These are phyloP conservation scores for Carpinus fangiana DNA, from an alignment of 306 rosid species.

Conservation along the genomic window DNA sequence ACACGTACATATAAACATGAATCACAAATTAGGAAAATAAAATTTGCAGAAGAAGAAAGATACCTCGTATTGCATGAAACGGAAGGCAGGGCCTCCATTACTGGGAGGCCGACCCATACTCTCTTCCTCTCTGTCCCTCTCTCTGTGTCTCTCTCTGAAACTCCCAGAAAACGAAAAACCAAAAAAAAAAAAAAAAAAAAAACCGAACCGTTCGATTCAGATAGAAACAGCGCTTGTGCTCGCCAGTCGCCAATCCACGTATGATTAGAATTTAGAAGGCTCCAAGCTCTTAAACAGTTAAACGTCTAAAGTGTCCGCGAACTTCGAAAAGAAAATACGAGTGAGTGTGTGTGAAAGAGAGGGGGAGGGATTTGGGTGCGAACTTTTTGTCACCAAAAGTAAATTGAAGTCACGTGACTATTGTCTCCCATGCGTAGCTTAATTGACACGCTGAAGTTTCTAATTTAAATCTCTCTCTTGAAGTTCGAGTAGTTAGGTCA, in stretches of 20 bases:
- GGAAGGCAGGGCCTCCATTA: conserved; percentile 96
- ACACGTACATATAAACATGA: not conserved
- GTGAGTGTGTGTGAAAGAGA: not conserved
- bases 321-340: not conserved
- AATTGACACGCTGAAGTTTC: too few relatives aligned
- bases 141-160: conserved; percentile 9
- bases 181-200: not conserved
- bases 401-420: not conserved
- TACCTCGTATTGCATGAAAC: conserved; percentile 82
- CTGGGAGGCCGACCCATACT: conserved; percentile 95
- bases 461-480: too few relatives aligned
- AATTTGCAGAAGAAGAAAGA: conserved; percentile 10
- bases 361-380: conserved; percentile 4
- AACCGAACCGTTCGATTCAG: not conserved
- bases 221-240: not conserved
- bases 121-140: not conserved
- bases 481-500: too few relatives aligned
- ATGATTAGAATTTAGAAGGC: not conserved
- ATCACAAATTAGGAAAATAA: not conserved
- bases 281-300: not conserved
- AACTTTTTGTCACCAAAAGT: conserved; percentile 4
- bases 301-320: not conserved
- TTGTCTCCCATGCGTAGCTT: too few relatives aligned
- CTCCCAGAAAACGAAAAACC: conserved; percentile 2
- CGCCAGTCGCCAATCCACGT: not conserved